Base-by-base conservation (phyloP, 148 eudicot genomes). In the Oxyria digyna region DNA sequence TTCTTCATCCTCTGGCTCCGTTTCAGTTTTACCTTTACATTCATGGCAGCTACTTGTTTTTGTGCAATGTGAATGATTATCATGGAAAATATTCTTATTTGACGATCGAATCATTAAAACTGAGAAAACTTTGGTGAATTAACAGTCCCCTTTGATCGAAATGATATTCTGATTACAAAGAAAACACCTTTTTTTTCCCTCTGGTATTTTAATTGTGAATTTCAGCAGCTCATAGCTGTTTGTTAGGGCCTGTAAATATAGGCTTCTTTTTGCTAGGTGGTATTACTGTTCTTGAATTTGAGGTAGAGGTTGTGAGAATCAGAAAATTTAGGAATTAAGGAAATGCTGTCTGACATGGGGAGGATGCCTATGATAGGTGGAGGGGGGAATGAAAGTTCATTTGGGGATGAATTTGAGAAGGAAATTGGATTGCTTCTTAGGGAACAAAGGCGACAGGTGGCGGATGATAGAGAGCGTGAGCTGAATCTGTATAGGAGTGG, bases 401-500 rank as follows among this genome's bases (percentile, higher is more conserved):
- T 74, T 76, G 95, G 91, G 21, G 98, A 89, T 70, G 98, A 87
- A 15, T 81, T 89, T 42, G 98, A 90, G 84, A 84, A 78, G 71
- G 98, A 92, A 64, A 79, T 89, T 50, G 86, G 96, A 35, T 33
- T 80, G 73, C 71, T 86, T 81, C 83, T 93, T 17, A 87, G 85
- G 4, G 91, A 92, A 68, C 89, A 83, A 67, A 73, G 87, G 70
- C 72, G 83, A 46, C 86, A 81, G 40, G 88, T 81, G 1, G 77
- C 70, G 20, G 84, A 78, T 77, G 96, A 87, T 75, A 79, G 73
- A 10, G 96, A 89, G 77, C 84, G 80, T 63, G 98, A 86, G 79
- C 80, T 90, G 24, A 89, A 86, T 78, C 71, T 86, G 50, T 90
- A 76, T 55, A 79, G 98, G 62, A 93, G 98, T 78, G 98, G 98